Evolutionary conservation across 2,329 filamentous ascomycete species (phyloP).

Genomic region (Venturia effusa): DNA sequence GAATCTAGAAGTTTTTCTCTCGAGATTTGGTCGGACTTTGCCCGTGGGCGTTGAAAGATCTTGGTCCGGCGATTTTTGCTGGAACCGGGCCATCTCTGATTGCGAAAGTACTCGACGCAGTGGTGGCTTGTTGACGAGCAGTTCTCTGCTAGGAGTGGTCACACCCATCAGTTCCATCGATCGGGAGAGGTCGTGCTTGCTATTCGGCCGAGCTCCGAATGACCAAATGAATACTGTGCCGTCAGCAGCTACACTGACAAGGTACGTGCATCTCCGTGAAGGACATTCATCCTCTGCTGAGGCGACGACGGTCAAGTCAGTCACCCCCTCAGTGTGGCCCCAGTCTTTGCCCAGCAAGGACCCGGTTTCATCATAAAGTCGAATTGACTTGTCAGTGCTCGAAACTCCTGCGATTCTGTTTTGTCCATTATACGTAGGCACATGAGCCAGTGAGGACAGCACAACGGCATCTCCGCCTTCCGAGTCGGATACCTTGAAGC

Average conservation of each 20-base stretch:
- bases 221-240: slow-evolving; percentile 41
- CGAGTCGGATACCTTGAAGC: slow-evolving; percentile 75
- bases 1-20: slow-evolving; percentile 44
- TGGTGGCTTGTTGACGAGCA: slow-evolving; percentile 48
- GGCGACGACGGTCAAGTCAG: slow-evolving; percentile 60
- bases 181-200: slow-evolving; percentile 23
- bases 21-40: slow-evolving; percentile 32
- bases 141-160: slow-evolving; percentile 21
- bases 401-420: slow-evolving; percentile 74
- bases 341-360: slow-evolving; percentile 77
- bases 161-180: slow-evolving; percentile 27
- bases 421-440: slow-evolving; percentile 44
- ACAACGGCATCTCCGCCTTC: slow-evolving; percentile 73
- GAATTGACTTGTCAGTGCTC: slow-evolving; percentile 89
- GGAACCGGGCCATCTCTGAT: slow-evolving; percentile 74
- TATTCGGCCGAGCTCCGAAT: slow-evolving; percentile 20
- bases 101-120: slow-evolving; percentile 78
- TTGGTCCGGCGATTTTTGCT: slow-evolving; percentile 35
- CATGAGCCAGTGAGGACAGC: slow-evolving; percentile 62
- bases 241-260: slow-evolving; percentile 40
- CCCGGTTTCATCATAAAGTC: slow-evolving; percentile 77
- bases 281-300: slow-evolving; percentile 29
- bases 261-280: slow-evolving; percentile 12
- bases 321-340: slow-evolving; percentile 91
- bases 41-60: slow-evolving; percentile 32